Evolutionary conservation across 768 basidiomycete species (phyloP), one percentile per base, ranked within the genome.

Genomic region (Pisolithus albus): DNA sequence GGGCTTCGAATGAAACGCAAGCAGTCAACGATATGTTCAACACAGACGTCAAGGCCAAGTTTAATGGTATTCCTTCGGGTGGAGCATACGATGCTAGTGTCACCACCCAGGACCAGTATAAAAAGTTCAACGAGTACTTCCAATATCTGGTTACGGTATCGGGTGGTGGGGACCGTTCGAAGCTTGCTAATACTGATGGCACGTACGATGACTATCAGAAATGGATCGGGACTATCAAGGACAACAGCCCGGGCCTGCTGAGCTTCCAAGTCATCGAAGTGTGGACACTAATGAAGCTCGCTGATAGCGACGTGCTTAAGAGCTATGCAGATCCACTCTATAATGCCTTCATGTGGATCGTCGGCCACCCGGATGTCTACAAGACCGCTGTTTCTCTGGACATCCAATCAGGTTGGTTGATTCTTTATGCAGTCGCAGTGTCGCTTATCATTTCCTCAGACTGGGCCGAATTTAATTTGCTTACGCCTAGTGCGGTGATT

Each of bases 11-110:
- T 40, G 30, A 47, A 39, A 43, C 16, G 10, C 13, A 18, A 18
- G 47, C 13, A 16, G 44, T 47, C 21, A 53, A 49, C 32, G 18
- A 9, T 13, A 41, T 18, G 46, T 56, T 47, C 37, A 48, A 43
- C 21, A 46, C 53, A 13, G 39, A 53, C 28, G 54, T 56, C 38
- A 54, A 28, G 15, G 54, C 52, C 24, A 46, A 47, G 18, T 56
- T 40, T 46, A 44, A 52, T 15, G 54, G 54, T 13, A 56, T 56
- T 23, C 42, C 45, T 32, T 21, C 34, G 10, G 46, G 46, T 15
- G 51, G 51, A 4, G 21, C 40, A 34, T 44, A 26, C 47, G 40
- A 53, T 39, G 21, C 41, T 16, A 15, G 7, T 13, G 41, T 56
- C 46, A 47, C 15, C 10, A 44, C 26, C 23, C 24, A 43, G 23